These are phyloP conservation scores for Rosa persica DNA, from an alignment of 306 rosid genomes.

Conservation along the genomic window DNA sequence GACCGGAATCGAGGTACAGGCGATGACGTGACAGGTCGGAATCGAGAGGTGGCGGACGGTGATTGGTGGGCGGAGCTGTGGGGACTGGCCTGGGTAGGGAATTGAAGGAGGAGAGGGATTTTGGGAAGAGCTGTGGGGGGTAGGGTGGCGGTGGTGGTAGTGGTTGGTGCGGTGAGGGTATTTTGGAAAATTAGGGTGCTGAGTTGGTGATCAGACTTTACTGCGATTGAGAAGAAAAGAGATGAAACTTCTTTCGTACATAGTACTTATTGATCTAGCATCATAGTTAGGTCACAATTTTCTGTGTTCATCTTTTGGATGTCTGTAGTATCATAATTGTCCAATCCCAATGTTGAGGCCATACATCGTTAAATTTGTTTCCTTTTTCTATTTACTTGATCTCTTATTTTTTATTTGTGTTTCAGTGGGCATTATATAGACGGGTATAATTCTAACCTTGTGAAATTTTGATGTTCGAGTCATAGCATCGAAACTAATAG, in stretches of 20 bases:
- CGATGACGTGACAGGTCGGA: too few relatives aligned
- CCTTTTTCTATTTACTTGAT: background rate
- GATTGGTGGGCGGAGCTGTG: too few relatives aligned
- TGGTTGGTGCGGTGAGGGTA: too few relatives aligned
- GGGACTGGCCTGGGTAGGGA: too few relatives aligned
- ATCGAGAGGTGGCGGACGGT: too few relatives aligned
- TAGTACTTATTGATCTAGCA: background rate
- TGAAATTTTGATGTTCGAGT: background rate
- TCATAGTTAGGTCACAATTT: background rate
- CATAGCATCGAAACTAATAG: too few relatives aligned
- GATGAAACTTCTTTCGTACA: background rate
- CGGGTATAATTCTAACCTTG: background rate
- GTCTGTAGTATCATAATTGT: background rate
- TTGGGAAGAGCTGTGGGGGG: too few relatives aligned
- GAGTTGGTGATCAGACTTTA: constrained; percentile 73
- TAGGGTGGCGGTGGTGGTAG: too few relatives aligned
- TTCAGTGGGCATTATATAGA: background rate
- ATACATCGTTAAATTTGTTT: background rate
- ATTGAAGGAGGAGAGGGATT: too few relatives aligned
- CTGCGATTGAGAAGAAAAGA: constrained; percentile 53
- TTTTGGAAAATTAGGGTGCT: constrained; percentile 39
- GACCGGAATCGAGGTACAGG: too few relatives aligned
- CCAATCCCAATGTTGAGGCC: background rate
- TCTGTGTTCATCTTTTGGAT: background rate
- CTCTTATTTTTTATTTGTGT: background rate